Percentiles rank a stretch among this genome's conserved stretches.
These are phyloP conservation scores for Leishmania amazonensis DNA, from an alignment of 208 protist genomes.

Conservation along the genomic window DNA sequence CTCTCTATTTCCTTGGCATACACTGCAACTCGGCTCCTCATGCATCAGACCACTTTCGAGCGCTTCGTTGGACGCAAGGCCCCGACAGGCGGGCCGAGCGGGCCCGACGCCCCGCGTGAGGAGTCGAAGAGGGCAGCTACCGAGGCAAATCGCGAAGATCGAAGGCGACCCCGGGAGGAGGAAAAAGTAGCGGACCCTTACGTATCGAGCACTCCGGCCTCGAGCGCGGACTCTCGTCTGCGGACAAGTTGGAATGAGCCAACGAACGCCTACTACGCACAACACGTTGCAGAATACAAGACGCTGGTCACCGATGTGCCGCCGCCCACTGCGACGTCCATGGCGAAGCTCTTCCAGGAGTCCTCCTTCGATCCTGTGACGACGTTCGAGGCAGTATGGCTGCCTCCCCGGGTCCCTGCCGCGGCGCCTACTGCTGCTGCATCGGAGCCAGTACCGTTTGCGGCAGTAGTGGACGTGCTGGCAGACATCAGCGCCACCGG, in stretches of 20 bases:
- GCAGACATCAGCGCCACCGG: constrained; percentile 84
- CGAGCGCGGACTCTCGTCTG: background rate
- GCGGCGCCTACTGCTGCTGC: background rate
- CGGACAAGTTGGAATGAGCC: constrained; percentile 18
- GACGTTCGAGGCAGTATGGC: constrained; percentile 47
- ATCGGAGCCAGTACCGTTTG: constrained; percentile 58
- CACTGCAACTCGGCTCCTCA: background rate
- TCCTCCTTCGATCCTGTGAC: constrained; percentile 42
- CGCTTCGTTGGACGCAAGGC: constrained; percentile 24
- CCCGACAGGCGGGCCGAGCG: background rate
- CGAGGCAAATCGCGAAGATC: background rate
- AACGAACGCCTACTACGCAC: constrained; percentile 19
- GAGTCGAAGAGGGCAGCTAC: background rate
- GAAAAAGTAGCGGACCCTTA: background rate
- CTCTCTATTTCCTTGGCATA: background rate
- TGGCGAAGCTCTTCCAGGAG: constrained; percentile 81
- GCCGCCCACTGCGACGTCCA: constrained; percentile 51
- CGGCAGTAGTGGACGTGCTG: constrained; percentile 75
- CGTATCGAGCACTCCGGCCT: background rate
- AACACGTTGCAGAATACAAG: constrained; percentile 34
- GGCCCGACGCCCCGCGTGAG: background rate
- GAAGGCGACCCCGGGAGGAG: constrained; percentile 22
- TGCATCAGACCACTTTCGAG: constrained; percentile 33
- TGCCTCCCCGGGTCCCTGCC: constrained; percentile 14
- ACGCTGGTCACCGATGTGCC: constrained; percentile 26